A percentile compares a stretch with the other conserved stretches of the same genome.
Evolutionary conservation across 2,329 filamentous ascomycete species (phyloP).

Genomic region (Biscogniauxia sp.): DNA sequence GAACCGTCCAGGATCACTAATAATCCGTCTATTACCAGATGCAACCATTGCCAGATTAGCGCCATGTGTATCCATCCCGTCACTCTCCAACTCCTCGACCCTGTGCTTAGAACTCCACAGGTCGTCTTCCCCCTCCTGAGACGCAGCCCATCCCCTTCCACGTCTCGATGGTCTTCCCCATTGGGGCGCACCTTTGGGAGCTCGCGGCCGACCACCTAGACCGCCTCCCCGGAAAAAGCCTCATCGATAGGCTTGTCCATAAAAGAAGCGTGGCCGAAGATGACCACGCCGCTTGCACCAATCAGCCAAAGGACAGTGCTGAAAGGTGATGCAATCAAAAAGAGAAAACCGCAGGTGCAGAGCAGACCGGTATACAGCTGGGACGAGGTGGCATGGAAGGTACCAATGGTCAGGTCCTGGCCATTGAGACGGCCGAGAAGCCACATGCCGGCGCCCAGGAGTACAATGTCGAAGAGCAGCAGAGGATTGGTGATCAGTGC

Average conservation of each 20-base stretch:
- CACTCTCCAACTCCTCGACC: constrained; percentile 65
- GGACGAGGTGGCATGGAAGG: constrained; percentile 78
- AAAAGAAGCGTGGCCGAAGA: constrained; percentile 90
- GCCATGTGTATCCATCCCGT: constrained; percentile 56
- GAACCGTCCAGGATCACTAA: constrained; percentile 60
- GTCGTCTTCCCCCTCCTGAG: constrained; percentile 43
- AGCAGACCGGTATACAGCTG: constrained; percentile 92
- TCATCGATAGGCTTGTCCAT: constrained; percentile 99
- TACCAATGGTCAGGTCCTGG: constrained; percentile 81
- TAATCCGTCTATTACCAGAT: constrained; percentile 47
- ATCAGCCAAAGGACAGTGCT: constrained; percentile 90
- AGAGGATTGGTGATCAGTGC: constrained; percentile 82
- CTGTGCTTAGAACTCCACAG: constrained; percentile 41
- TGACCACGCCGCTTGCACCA: constrained; percentile 89
- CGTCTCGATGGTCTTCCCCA: constrained; percentile 99
- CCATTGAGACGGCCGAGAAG: constrained; percentile 88
- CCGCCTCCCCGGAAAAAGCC: constrained; percentile 99
- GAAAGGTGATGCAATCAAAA: constrained; percentile 81
- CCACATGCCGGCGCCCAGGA: constrained; percentile 84
- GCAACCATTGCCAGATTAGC: constrained; percentile 45
- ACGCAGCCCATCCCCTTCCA: constrained; percentile 62
- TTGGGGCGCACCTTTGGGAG: constrained; percentile 90
- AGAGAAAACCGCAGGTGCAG: constrained; percentile 78
- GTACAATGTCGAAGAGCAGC: constrained; percentile 87
- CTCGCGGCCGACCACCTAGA: constrained; percentile 99